phyloP scores from a whole-genome alignment of 306 rosid species.

The Trifolium fragiferum region DNA sequence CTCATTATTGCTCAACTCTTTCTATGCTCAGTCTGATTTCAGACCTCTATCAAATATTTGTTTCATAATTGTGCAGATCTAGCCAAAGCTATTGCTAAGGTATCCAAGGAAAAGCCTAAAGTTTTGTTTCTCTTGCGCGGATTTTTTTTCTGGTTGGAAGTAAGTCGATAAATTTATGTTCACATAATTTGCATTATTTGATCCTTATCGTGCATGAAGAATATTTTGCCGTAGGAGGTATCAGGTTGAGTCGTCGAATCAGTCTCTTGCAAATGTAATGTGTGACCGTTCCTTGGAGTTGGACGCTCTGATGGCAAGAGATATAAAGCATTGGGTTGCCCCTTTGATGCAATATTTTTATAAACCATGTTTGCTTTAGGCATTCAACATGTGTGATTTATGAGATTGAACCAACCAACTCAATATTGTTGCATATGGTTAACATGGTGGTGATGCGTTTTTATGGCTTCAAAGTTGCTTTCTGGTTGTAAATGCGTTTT shows the following conservation, averaged over 20 bases:
- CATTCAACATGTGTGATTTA: background rate
- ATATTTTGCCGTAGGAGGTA: background rate
- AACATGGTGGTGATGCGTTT: constrained; percentile 5
- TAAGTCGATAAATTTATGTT: constrained; percentile 45
- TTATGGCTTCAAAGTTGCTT: background rate
- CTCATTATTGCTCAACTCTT: background rate
- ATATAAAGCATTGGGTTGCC: background rate
- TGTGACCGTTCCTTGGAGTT: background rate
- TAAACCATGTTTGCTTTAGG: background rate
- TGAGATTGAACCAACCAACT: constrained; percentile 12
- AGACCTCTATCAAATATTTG: constrained; percentile 19
- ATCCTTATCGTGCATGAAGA: background rate
- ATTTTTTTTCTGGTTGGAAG: constrained; percentile 76
- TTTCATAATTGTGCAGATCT: constrained; percentile 60
- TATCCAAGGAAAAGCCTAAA: constrained; percentile 46
- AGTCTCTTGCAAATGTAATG: background rate
- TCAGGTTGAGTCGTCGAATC: background rate
- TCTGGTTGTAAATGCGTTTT: constrained; percentile 10
- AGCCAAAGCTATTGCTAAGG: constrained; percentile 35
- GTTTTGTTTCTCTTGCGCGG: constrained; percentile 75
- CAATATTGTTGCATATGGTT: constrained; percentile 5
- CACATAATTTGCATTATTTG: constrained; percentile 22
- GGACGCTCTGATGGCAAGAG: background rate
- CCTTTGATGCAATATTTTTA: background rate
- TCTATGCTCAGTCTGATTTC: constrained; percentile 24